Percentiles rank a stretch among this genome's conserved stretches.
phyloP scores from a whole-genome alignment of 1,284 basidiomycete species.

The Hemileia vastatrix region DNA sequence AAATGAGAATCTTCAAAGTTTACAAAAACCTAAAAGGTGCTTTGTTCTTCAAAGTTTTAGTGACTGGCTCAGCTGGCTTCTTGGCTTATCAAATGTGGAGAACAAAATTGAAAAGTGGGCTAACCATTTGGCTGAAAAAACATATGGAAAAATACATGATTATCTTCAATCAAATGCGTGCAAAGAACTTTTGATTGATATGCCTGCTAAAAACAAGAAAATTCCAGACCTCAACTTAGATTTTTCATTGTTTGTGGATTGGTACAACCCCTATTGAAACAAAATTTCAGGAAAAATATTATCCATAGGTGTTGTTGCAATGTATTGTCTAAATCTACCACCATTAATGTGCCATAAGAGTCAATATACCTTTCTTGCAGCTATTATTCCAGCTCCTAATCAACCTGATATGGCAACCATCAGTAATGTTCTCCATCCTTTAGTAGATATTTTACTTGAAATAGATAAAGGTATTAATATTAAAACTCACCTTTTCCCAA shows the following conservation, averaged over 20 bases:
- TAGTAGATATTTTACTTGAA: neutral
- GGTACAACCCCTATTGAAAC: constrained; percentile 1
- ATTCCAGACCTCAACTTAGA: too few species aligned
- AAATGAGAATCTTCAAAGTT: too few species aligned
- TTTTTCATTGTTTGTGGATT: neutral
- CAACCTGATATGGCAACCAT: neutral
- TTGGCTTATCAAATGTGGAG: too few species aligned
- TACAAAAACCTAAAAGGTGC: too few species aligned
- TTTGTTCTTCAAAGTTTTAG: too few species aligned
- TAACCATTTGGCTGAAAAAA: too few species aligned
- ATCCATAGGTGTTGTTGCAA: neutral
- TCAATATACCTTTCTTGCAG: neutral
- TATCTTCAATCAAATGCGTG: too few species aligned
- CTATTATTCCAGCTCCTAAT: neutral
- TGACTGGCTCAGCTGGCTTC: too few species aligned
- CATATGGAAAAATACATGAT: too few species aligned
- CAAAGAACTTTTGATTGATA: too few species aligned
- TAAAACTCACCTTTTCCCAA: neutral
- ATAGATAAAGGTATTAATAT: neutral
- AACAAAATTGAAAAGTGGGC: too few species aligned
- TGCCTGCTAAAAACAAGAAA: too few species aligned
- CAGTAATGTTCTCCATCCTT: neutral
- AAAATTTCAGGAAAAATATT: neutral
- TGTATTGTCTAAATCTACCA: neutral
- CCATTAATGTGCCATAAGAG: neutral